Base-by-base conservation (phyloP, 2,329 filamentous ascomycete genomes). In the Sporothrix globosa region DNA sequence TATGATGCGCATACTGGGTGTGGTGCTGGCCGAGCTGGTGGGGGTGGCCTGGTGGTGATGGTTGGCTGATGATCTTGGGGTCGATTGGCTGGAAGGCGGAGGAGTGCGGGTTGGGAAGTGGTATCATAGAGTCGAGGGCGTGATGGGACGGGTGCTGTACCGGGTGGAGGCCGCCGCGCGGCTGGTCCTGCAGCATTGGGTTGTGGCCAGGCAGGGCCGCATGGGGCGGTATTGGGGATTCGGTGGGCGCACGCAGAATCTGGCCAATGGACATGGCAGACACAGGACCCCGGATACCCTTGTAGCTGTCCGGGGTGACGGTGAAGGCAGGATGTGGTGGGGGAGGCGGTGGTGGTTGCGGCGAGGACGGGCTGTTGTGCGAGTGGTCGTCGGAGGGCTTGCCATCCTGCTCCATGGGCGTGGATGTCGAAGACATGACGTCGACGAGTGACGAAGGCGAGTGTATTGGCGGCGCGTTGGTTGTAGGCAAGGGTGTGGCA, bases 41-140 rank as follows among this genome's bases (percentile, higher is more conserved):
- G 9, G 60, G 34, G 21, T 72, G 74, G 39, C 77, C 75, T 50
- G 77, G 76, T 30, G 75, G 75, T 1, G 77, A 73, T 0, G 79
- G 75, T 67, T 84, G 82, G 60, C 80, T 83, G 74, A 87, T 87
- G 69, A 88, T 87, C 74, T 86, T 85, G n/a, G 86, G 86, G 75
- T 88, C 86, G 76, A 88, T 87, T 34, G 85, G 86, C 68, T 87
- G 84, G 75, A 79, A 78, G 48, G 76, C 76, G 17, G 27, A 78
- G 73, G 30, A 77, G 24, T 75, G 71, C 74, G 73, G 50, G 72
- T 75, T 71, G 27, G 74, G 73, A 30, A 74, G 56, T 10, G 72
- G 71, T 10, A 75, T 61, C 72, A 74, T 72, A 3, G 71, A 34
- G 63, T 72, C 70, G n/a, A 73, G 71, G 70, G 74, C 71, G 63